Evolutionary conservation across 2,329 filamentous ascomycete genomes (phyloP).

Genomic region (Penicillium sp.): DNA sequence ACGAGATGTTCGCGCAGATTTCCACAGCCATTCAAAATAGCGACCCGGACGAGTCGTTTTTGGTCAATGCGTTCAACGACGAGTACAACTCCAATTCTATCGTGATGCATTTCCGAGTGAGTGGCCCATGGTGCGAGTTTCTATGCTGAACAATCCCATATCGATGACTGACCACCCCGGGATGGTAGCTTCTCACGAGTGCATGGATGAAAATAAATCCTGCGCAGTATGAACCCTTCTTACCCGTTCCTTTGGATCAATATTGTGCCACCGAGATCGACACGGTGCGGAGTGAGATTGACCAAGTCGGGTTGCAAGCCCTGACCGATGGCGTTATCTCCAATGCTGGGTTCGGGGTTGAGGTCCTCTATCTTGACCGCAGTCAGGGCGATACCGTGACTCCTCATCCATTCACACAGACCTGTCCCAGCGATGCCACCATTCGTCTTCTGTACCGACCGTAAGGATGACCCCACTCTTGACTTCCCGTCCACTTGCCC

Average conservation of each 20-base stretch:
- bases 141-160: no score
- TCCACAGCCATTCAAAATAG: slow-evolving; percentile 50
- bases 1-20: slow-evolving; percentile 61
- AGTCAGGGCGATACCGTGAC: slow-evolving; percentile 70
- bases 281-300: slow-evolving; percentile 73
- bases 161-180: slow-evolving; percentile 7
- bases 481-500: not conserved
- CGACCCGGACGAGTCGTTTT: slow-evolving; percentile 52
- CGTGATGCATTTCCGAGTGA: slow-evolving; percentile 72
- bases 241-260: slow-evolving; percentile 57
- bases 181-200: slow-evolving; percentile 64
- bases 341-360: slow-evolving; percentile 69
- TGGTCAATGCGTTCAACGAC: slow-evolving; percentile 70
- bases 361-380: slow-evolving; percentile 86
- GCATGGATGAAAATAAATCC: slow-evolving; percentile 75
- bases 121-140: slow-evolving; percentile 12
- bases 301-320: slow-evolving; percentile 76
- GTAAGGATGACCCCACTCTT: slow-evolving; percentile 32
- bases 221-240: slow-evolving; percentile 65
- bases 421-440: slow-evolving; percentile 49
- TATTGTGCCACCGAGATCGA: slow-evolving; percentile 70
- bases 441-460: slow-evolving; percentile 63
- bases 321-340: slow-evolving; percentile 74
- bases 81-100: slow-evolving; percentile 61
- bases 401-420: slow-evolving; percentile 37